Percentiles rank a stretch among this genome's conserved stretches.
These are phyloP conservation scores for Penicillium egyptiacum DNA, from an alignment of 495 filamentous ascomycete species.

Conservation along the genomic window DNA sequence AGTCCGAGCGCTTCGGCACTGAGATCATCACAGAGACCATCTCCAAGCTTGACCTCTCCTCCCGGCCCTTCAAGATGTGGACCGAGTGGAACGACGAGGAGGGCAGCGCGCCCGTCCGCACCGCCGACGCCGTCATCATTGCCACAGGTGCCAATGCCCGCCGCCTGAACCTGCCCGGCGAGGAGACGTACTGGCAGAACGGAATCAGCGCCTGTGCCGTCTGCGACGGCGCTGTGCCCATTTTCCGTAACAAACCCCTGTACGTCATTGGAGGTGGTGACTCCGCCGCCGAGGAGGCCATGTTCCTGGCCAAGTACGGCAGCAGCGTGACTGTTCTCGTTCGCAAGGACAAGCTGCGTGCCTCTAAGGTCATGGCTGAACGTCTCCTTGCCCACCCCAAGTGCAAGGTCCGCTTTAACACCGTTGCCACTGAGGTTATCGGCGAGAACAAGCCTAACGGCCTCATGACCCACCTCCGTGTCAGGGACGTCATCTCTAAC, in stretches of 20 bases:
- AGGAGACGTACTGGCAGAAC: constrained; percentile 94
- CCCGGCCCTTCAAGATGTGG: constrained; percentile 89
- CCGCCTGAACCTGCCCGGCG: constrained; percentile 78
- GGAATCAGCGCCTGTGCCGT: constrained; percentile 96
- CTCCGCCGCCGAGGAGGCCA: constrained; percentile 94
- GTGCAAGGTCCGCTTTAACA: constrained; percentile 83
- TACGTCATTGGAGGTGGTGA: constrained; percentile 97
- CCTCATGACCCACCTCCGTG: constrained; percentile 78
- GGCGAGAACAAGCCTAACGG: constrained; percentile 72
- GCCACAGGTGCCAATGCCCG: constrained; percentile 92
- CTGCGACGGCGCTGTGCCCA: constrained; percentile 95
- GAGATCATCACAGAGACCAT: constrained; percentile 91
- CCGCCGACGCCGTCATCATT: constrained; percentile 88
- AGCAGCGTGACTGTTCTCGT: constrained; percentile 92
- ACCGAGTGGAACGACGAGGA: constrained; percentile 76
- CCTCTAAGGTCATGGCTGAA: constrained; percentile 88
- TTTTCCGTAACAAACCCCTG: constrained; percentile 93
- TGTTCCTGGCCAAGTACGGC: constrained; percentile 97
- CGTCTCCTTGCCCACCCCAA: constrained; percentile 81
- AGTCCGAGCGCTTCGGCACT: constrained; percentile 90
- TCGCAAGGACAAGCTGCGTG: constrained; percentile 78
- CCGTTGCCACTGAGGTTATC: constrained; percentile 74
- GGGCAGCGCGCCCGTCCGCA: constrained; percentile 63
- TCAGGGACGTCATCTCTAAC: constrained; percentile 79
- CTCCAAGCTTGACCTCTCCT: constrained; percentile 78